Base-by-base conservation (phyloP, 73 alveolate genomes). In the Paramecium tetraurelia region DNA sequence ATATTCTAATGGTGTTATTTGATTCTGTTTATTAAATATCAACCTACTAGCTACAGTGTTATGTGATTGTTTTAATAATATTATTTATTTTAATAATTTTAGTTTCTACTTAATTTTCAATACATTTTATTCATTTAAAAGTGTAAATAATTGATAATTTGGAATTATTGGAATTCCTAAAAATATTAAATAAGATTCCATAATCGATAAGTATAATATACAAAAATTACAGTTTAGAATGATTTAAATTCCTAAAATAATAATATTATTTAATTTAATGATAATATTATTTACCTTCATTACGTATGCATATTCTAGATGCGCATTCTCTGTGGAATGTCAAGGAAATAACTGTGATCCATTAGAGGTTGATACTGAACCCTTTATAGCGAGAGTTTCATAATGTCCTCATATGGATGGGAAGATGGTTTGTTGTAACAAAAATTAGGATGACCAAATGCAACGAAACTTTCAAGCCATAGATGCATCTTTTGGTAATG, bases 401-500 rank as follows among this genome's bases (percentile, higher is more conserved):
- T 31, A 31, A 44, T 75, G 87, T 35, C 87, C 87, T 21, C 57
- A 29, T 31, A 33, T 75, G 59, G 87, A 33, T 36, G 59, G 59
- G 16, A 31, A 22, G 5, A 40, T 36, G 58, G 35, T 75, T 12
- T 75, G 87, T 14, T 75, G 87, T 40, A 75, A 75, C 48, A 44
- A 24, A 4, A 44, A 33, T 40, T 36, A 75, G 21, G 59, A 33
- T 20, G 33, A 24, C 7, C 33, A 75, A 75, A 36, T 75, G 41
- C 38, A 75, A 40, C 8, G 59, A 16, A 75, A 75, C 38, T 75
- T 75, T 44, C 35, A 40, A 40, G 87, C 87, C 14, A 75, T 75
- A 4, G 87, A 75, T 75, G 87, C 87, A 9, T 31, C 87, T 36
- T 75, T 75, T 75, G 87, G 87, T 36, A 75, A 44, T 40, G 57